Evolutionary conservation across 1,284 basidiomycete species (phyloP).

Genomic region (Leccinum pachyderme): DNA sequence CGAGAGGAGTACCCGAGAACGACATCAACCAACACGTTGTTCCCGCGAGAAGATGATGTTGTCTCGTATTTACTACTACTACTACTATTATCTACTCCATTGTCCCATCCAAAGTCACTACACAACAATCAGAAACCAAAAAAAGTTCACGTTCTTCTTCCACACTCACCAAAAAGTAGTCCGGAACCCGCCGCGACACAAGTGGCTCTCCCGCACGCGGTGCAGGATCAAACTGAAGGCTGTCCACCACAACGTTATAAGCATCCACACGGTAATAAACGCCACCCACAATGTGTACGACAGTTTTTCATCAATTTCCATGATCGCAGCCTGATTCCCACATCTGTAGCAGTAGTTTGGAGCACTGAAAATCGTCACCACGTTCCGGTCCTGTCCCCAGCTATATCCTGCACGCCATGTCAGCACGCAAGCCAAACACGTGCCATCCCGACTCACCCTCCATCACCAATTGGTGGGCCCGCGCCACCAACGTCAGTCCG

Average conservation of each 20-base stretch:
- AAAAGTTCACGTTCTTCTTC: background rate
- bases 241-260: conserved; percentile 33
- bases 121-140: background rate
- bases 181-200: conserved; percentile 96
- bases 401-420: conserved; percentile 62
- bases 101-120: background rate
- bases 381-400: conserved; percentile 99
- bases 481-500: conserved; percentile 92
- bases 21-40: conserved; percentile 57
- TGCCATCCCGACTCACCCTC: conserved; percentile 62
- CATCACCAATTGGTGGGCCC: conserved; percentile 98
- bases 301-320: conserved; percentile 99
- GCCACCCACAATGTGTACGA: conserved; percentile 83
- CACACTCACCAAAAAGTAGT: conserved; percentile 84
- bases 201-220: conserved; percentile 97
- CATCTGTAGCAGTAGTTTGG: conserved; percentile 99
- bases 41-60: conserved; percentile 16
- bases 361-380: conserved; percentile 99
- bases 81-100: background rate
- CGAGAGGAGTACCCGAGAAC: conserved; percentile 77
- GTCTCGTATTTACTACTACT: conserved; percentile 21
- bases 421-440: background rate
- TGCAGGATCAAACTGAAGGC: conserved; percentile 99
- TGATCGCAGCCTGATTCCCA: conserved; percentile 99
- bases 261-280: conserved; percentile 6